Conservation (phyloP, 345 rosid genomes). For the Carallia pectinifolia region DNA sequence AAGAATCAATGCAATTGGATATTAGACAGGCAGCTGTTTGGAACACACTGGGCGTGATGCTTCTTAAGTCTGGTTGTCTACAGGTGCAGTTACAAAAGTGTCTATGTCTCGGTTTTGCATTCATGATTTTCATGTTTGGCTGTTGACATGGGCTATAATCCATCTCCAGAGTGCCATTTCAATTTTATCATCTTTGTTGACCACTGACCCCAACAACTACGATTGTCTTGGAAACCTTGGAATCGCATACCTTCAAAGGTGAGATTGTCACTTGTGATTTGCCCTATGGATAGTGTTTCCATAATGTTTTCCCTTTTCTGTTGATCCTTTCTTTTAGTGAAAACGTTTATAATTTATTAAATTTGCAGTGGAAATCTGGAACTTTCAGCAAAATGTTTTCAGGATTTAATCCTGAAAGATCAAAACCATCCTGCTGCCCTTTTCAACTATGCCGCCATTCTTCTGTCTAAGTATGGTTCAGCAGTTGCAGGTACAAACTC, state of each 20-base stretch:
- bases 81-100: conserved; percentile 46
- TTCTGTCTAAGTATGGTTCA: conserved; percentile 78
- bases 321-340: neutral
- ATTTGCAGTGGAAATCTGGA: conserved; percentile 77
- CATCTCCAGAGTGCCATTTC: conserved; percentile 69
- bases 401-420: conserved; percentile 80
- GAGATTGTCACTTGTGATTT: neutral
- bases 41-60: conserved; percentile 84
- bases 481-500: conserved; percentile 67
- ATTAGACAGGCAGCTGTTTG: conserved; percentile 76
- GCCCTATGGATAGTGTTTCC: neutral
- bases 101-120: conserved; percentile 10
- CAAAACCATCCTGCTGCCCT: conserved; percentile 93
- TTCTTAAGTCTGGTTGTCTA: conserved; percentile 79
- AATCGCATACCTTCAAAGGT: conserved; percentile 88
- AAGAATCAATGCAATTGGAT: conserved; percentile 70
- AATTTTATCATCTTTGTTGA: conserved; percentile 66
- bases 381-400: conserved; percentile 79
- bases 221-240: conserved; percentile 97
- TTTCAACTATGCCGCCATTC: conserved; percentile 75
- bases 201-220: conserved; percentile 57
- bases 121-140: conserved; percentile 14
- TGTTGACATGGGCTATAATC: conserved; percentile 13
- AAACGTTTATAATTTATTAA: conserved; percentile 8
- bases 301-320: neutral